These are phyloP conservation scores for Acaromyces ingoldii DNA, from an alignment of 1,284 basidiomycete species.

Conservation along the genomic window DNA sequence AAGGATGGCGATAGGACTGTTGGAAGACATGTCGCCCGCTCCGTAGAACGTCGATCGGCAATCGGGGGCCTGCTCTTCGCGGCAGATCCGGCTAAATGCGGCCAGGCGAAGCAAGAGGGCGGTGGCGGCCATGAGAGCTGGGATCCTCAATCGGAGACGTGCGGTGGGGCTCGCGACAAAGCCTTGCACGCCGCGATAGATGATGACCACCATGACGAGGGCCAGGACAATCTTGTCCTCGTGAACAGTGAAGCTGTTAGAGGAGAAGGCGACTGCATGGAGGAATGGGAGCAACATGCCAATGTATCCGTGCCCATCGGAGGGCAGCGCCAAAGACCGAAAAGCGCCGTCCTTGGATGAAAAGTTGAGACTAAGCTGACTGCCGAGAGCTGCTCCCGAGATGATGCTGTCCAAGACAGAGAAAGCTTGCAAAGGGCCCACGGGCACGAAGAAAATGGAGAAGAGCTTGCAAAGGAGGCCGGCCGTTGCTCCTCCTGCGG, in stretches of 20 bases:
- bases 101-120: conserved; percentile 70
- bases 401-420: conserved; percentile 16
- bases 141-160: conserved; percentile 68
- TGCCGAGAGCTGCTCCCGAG: conserved; percentile 4
- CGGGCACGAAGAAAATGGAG: background rate
- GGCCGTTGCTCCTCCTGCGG: background rate
- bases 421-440: background rate
- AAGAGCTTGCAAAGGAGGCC: background rate
- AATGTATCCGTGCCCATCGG: too few species aligned
- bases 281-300: conserved; percentile 17
- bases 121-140: conserved; percentile 65
- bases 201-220: conserved; percentile 33
- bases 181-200: conserved; percentile 12
- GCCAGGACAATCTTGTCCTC: conserved; percentile 75
- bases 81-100: conserved; percentile 72
- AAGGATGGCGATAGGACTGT: conserved; percentile 24
- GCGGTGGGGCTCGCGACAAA: conserved; percentile 45
- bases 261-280: conserved; percentile 36
- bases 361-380: conserved; percentile 11
- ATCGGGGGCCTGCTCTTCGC: conserved; percentile 86
- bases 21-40: conserved; percentile 24
- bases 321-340: background rate
- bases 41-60: conserved; percentile 65
- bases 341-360: background rate
- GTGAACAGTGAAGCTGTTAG: conserved; percentile 91